These are phyloP conservation scores for Zopfochytrium polystomum DNA, from an alignment of 371 early-diverging fungal species.

Conservation along the genomic window DNA sequence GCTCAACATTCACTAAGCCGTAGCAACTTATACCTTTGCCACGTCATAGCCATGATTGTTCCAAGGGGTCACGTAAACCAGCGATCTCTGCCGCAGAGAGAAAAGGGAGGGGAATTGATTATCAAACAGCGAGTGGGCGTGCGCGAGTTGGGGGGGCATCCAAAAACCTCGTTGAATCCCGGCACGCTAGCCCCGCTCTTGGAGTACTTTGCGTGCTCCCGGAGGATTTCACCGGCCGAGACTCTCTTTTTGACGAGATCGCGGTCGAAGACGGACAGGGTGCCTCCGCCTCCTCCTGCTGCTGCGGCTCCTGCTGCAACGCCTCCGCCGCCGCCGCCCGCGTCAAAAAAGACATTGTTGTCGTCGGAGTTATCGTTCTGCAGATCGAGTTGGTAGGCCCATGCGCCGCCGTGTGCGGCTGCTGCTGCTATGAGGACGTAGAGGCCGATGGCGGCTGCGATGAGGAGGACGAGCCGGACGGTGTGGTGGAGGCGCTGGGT, in stretches of 20 bases:
- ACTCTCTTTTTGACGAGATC: too few relatives aligned
- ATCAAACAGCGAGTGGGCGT: background rate
- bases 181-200: background rate
- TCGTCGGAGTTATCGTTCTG: slow-evolving; percentile 5
- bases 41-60: slow-evolving; percentile 53
- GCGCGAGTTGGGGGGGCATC: background rate
- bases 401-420: too few relatives aligned
- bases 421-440: too few relatives aligned
- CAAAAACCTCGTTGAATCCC: background rate
- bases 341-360: background rate
- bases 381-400: too few relatives aligned
- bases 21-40: slow-evolving; percentile 49
- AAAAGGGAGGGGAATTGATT: background rate
- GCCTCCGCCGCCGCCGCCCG: too few relatives aligned
- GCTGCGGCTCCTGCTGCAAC: background rate
- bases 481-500: too few relatives aligned
- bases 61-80: slow-evolving; percentile 71
- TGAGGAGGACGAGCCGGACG: too few relatives aligned
- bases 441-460: too few relatives aligned
- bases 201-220: background rate
- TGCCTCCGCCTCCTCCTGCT: background rate
- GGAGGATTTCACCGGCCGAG: background rate
- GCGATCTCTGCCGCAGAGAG: background rate
- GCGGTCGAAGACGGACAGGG: background rate
- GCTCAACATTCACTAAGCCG: too few relatives aligned